These are phyloP conservation scores for Aspergillus brasiliensis DNA, from an alignment of 2,329 filamentous ascomycete species.

Conservation along the genomic window DNA sequence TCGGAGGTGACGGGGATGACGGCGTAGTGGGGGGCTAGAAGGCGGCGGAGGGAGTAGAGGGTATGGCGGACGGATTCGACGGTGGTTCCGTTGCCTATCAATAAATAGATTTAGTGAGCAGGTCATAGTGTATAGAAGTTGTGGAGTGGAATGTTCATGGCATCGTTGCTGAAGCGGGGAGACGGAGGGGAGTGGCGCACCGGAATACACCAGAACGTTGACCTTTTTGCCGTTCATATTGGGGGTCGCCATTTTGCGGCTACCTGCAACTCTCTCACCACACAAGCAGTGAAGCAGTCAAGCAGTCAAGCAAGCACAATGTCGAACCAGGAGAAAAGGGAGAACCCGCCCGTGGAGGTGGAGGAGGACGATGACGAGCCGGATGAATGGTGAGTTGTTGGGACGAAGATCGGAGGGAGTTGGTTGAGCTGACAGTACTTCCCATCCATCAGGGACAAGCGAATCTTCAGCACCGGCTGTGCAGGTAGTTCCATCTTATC, in stretches of 20 bases:
- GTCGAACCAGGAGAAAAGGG: constrained; percentile 57
- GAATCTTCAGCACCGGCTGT: constrained; percentile 95
- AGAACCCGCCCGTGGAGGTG: constrained; percentile 40
- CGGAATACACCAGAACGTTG: constrained; percentile 92
- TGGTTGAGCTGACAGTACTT: constrained; percentile 19
- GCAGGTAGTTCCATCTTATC: constrained; percentile 60
- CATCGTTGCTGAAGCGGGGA: constrained; percentile 13
- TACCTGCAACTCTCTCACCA: neutral
- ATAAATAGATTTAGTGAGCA: too few relatives aligned
- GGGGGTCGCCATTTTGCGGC: constrained; percentile 28
- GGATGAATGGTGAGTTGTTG: constrained; percentile 76
- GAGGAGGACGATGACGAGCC: constrained; percentile 77
- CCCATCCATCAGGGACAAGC: constrained; percentile 74
- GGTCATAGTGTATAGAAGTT: neutral
- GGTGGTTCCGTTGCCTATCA: constrained; percentile 76
- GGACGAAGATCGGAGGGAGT: neutral
- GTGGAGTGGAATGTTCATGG: neutral
- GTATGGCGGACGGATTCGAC: constrained; percentile 87
- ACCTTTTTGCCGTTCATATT: constrained; percentile 66
- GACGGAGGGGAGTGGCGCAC: constrained; percentile 50
- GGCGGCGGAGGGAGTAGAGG: constrained; percentile 78
- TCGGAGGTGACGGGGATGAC: constrained; percentile 81
- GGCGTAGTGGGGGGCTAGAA: constrained; percentile 88
- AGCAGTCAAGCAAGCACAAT: constrained; percentile 40
- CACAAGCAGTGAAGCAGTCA: too few relatives aligned